phyloP scores from a whole-genome alignment of 108 stramenopile genomes.

The Tribonema minus region DNA sequence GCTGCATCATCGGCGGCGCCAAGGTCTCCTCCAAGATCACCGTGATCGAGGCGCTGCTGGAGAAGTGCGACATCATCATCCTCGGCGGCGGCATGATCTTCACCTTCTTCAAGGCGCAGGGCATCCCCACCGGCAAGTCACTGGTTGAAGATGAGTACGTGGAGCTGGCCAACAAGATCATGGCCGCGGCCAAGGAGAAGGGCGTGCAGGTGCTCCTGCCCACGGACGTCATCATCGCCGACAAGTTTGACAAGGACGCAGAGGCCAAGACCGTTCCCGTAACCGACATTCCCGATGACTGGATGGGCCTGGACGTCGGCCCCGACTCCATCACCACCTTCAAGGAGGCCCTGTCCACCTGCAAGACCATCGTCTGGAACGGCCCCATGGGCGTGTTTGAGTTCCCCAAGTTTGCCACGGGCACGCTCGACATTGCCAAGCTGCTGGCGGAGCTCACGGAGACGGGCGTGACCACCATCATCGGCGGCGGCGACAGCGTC shows the following conservation, averaged over 20 bases:
- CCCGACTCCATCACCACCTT: constrained; percentile 71
- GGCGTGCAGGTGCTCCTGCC: constrained; percentile 90
- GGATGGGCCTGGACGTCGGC: constrained; percentile 97
- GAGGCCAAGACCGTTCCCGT: constrained; percentile 49
- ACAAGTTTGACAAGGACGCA: constrained; percentile 62
- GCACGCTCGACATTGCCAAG: constrained; percentile 72
- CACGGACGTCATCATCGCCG: constrained; percentile 81
- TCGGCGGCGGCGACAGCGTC: constrained; percentile 99
- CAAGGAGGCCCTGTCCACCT: constrained; percentile 37
- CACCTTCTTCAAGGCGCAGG: constrained; percentile 79
- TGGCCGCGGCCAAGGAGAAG: constrained; percentile 89
- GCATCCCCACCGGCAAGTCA: constrained; percentile 45
- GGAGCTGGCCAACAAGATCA: constrained; percentile 46
- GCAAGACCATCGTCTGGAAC: constrained; percentile 88
- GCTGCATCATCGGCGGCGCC: constrained; percentile 95
- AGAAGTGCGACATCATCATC: constrained; percentile 80
- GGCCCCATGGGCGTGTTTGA: constrained; percentile 98
- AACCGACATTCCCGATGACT: constrained; percentile 79
- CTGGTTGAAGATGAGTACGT: constrained; percentile 63
- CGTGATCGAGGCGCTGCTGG: constrained; percentile 88
- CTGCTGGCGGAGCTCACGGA: constrained; percentile 85
- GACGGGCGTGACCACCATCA: constrained; percentile 85
- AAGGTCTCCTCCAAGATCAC: constrained; percentile 96
- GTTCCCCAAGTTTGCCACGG: constrained; percentile 79
- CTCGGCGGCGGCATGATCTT: constrained; percentile 99